Percentiles rank a stretch among this genome's conserved stretches.
These are phyloP conservation scores for Penicillium sp. DNA, from an alignment of 2,329 filamentous ascomycete species.

Conservation along the genomic window DNA sequence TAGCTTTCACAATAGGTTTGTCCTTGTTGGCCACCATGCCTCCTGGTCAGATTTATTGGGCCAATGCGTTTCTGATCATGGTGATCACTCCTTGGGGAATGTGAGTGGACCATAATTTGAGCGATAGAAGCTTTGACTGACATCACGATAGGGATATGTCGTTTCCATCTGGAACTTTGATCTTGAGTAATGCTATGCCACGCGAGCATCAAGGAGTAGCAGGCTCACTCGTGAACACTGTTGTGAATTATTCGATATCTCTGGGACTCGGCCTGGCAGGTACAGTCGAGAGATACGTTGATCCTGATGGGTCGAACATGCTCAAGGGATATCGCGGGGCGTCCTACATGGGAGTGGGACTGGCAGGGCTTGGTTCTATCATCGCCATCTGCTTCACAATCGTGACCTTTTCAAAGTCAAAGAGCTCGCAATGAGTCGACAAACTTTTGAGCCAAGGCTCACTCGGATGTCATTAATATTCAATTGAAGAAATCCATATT, in stretches of 20 bases:
- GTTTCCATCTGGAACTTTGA: constrained; percentile 63
- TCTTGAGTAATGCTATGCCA: constrained; percentile 58
- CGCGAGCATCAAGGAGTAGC: constrained; percentile 55
- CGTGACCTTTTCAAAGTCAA: constrained; percentile 12
- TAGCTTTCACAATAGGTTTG: constrained; percentile 36
- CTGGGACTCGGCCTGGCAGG: constrained; percentile 68
- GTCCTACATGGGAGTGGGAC: constrained; percentile 43
- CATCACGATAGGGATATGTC: constrained; percentile 61
- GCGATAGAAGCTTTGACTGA: neutral
- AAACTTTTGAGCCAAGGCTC: too few species aligned
- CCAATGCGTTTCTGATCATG: constrained; percentile 33
- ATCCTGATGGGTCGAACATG: constrained; percentile 36
- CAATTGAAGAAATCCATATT: constrained; percentile 12
- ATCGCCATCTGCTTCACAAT: constrained; percentile 19
- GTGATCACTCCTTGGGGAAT: constrained; percentile 36
- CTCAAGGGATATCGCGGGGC: constrained; percentile 46
- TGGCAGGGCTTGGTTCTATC: constrained; percentile 26
- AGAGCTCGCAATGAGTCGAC: neutral
- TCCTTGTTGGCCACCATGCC: constrained; percentile 45
- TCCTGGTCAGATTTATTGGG: constrained; percentile 47
- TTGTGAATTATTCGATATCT: constrained; percentile 70
- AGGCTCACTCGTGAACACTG: constrained; percentile 62
- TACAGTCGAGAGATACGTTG: constrained; percentile 59
- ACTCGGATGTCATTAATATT: neutral
- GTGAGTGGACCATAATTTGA: constrained; percentile 15